Percentiles rank a stretch among this genome's conserved stretches.
These are phyloP conservation scores for Aspergillus ruber DNA, from an alignment of 2,329 filamentous ascomycete genomes.

Conservation along the genomic window DNA sequence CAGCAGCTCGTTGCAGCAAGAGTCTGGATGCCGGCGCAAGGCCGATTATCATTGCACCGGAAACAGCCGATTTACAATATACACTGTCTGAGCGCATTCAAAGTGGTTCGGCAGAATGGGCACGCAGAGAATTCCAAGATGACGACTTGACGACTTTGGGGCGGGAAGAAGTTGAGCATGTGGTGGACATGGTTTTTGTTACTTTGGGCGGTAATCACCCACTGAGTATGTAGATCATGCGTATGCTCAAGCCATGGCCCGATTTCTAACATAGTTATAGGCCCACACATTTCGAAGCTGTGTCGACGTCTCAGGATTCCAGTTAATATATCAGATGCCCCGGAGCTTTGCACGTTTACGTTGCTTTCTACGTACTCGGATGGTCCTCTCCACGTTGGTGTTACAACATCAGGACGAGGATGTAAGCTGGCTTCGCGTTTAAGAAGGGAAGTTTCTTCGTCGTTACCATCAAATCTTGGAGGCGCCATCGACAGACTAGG, in stretches of 20 bases:
- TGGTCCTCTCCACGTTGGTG: constrained; percentile 86
- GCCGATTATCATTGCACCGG: constrained; percentile 71
- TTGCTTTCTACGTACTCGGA: constrained; percentile 84
- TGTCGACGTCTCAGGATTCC: constrained; percentile 79
- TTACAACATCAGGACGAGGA: constrained; percentile 90
- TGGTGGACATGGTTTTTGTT: constrained; percentile 91
- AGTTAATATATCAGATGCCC: constrained; percentile 84
- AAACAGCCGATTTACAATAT: constrained; percentile 54
- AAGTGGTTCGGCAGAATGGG: constrained; percentile 36
- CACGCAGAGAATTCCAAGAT: constrained; percentile 56
- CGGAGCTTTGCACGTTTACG: constrained; percentile 80
- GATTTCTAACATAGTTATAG: constrained; percentile 33
- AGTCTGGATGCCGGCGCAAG: constrained; percentile 75
- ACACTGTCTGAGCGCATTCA: constrained; percentile 44
- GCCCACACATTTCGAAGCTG: constrained; percentile 61
- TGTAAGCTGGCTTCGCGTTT: constrained; percentile 91
- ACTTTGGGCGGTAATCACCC: constrained; percentile 52
- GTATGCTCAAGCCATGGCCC: constrained; percentile 14
- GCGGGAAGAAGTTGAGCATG: constrained; percentile 65
- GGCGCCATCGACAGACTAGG: constrained; percentile 71
- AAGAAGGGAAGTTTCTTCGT: constrained; percentile 76
- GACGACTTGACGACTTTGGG: constrained; percentile 68
- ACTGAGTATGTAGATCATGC: constrained; percentile 35
- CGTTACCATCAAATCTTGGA: constrained; percentile 69
- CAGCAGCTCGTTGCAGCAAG: constrained; percentile 73